A percentile compares a stretch with the other conserved stretches of the same genome.
Evolutionary conservation across 176 grass and related monocot species (phyloP).

Genomic region (Oryza meyeriana): DNA sequence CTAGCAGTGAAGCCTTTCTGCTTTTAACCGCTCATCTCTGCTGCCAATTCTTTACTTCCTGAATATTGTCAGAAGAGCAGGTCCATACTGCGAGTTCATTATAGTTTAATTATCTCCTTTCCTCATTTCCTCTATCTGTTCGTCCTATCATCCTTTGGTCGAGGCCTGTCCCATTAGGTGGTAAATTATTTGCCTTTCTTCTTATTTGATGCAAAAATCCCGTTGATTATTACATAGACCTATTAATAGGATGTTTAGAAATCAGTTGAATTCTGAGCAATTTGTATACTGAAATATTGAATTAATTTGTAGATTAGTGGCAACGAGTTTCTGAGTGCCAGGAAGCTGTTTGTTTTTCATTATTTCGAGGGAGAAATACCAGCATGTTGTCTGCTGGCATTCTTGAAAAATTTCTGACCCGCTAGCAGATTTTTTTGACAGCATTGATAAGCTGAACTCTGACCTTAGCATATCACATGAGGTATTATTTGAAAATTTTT

Average conservation of each 20-base stretch:
- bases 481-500: conserved; percentile 14
- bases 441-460: background rate
- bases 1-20: background rate
- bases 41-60: background rate
- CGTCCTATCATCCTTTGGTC: background rate
- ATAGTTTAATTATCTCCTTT: background rate
- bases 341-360: background rate
- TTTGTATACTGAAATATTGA: background rate
- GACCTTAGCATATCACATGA: background rate
- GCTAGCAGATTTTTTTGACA: background rate
- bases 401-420: background rate
- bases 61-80: background rate
- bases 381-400: background rate
- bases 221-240: background rate
- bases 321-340: background rate
- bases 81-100: background rate
- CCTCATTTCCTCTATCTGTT: background rate
- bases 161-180: background rate
- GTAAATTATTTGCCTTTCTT: background rate
- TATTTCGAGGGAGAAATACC: background rate
- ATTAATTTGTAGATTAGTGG: too few relatives aligned
- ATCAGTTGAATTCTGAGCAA: background rate
- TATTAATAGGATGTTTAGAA: background rate
- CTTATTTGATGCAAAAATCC: background rate
- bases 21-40: background rate